phyloP scores from a whole-genome alignment of 768 basidiomycete genomes.

The Suillus spraguei region DNA sequence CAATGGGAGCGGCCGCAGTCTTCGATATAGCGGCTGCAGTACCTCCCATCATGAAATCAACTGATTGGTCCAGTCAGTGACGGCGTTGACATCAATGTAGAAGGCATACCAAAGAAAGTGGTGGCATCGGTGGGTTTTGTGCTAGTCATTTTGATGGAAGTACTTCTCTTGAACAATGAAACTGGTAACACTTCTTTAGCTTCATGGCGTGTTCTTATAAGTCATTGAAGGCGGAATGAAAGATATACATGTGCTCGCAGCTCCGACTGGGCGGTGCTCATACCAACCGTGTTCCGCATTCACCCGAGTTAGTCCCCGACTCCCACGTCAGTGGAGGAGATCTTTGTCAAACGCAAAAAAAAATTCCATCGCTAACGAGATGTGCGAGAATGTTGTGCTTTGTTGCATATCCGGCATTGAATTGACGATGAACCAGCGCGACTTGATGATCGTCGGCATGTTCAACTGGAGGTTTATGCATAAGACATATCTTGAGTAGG shows the following conservation, averaged over 20 bases:
- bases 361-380: too few relatives aligned
- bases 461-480: too few relatives aligned
- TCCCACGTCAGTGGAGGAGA: too few relatives aligned
- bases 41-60: conserved; percentile 41
- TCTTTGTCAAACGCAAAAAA: too few relatives aligned
- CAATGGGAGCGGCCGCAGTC: conserved; percentile 42
- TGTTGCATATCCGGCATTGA: too few relatives aligned
- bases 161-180: not conserved
- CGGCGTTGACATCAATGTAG: not conserved
- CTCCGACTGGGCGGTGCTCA: not conserved
- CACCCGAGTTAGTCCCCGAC: not conserved
- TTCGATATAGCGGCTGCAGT: conserved; percentile 39
- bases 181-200: not conserved
- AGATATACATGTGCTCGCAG: not conserved
- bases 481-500: too few relatives aligned
- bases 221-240: not conserved
- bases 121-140: conserved; percentile 10
- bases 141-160: not conserved
- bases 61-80: conserved; percentile 22
- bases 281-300: not conserved
- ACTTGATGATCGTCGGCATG: too few relatives aligned
- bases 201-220: not conserved
- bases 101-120: conserved; percentile 23
- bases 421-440: too few relatives aligned
- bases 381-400: too few relatives aligned